Conservation (phyloP, 176 grass and related monocot species). For the Avena atlantica region DNA sequence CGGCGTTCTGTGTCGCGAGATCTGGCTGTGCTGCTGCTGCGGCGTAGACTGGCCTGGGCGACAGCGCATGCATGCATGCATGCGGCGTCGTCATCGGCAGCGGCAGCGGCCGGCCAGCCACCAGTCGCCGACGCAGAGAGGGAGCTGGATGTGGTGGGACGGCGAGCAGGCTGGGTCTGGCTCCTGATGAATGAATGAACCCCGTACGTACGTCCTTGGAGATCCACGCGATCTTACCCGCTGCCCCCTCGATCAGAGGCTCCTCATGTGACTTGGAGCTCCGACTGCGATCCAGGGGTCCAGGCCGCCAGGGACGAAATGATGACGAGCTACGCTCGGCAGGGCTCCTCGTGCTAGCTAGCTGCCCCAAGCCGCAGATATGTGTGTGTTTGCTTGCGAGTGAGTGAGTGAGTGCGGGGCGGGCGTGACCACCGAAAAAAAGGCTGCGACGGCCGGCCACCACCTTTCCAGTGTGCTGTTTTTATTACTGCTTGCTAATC, state of each 20-base stretch:
- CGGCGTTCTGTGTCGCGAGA: too few relatives aligned
- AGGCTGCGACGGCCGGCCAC: constrained; percentile 42
- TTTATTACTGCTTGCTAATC: neutral
- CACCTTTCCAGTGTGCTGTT: neutral
- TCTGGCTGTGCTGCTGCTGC: neutral
- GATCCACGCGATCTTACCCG: constrained; percentile 47
- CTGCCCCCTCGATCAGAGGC: neutral
- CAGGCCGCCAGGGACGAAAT: constrained; percentile 39
- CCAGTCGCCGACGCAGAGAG: neutral
- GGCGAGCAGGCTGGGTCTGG: neutral
- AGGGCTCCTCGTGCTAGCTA: too few relatives aligned
- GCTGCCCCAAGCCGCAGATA: constrained; percentile 30
- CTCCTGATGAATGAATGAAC: constrained; percentile 18
- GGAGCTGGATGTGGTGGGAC: neutral
- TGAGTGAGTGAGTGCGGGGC: neutral
- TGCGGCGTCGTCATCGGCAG: constrained; percentile 1
- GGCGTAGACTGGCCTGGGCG: neutral
- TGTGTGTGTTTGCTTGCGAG: neutral
- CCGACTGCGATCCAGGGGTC: neutral
- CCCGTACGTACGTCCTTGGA: constrained; percentile 54
- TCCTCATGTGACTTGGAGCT: constrained; percentile 38
- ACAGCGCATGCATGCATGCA: neutral
- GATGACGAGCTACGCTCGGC: constrained; percentile 34
- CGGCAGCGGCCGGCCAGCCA: neutral
- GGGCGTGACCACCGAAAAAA: constrained; percentile 29